Evolutionary conservation across 2,329 filamentous ascomycete species (phyloP), one percentile per base, ranked within the genome.

Genomic region (Diaporthe australafricana): DNA sequence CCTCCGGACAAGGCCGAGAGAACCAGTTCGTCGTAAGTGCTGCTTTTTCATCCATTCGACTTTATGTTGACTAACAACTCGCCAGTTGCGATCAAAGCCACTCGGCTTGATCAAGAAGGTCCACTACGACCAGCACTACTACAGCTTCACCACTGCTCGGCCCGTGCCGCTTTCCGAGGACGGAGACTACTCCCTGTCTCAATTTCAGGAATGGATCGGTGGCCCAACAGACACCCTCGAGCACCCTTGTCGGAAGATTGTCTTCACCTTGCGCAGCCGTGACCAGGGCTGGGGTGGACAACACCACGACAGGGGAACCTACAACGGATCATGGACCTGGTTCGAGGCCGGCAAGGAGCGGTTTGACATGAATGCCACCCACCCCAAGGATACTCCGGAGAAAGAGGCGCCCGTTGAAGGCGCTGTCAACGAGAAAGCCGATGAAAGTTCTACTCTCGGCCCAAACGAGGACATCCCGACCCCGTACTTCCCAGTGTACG

Each of bases 331-430:
- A 0, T 90, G 81, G 80, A 90, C 90, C 0, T 92, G 90, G 90
- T 91, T 91, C 72, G 90, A 91, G 70, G 88, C 85, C 20, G 90
- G 90, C 0, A 77, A 90, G 20, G 90, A 92, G 78, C 84, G 84
- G 4, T 87, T 89, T 60, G 86, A 87, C 55, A 81, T 27, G 66
- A 73, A 62, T 9, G 66, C 72, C 14, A 25, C 9, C 1, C 72
- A 40, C 16, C 70, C 70, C 25, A 47, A 48, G 32, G 50, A 45
- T 4, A 63, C 55, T 6, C 20, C 27, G 20, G 69, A 73, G 20
- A 69, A 42, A 30, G 57, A 62, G 20, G 42, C 69, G 16, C 40
- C 38, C 16, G 17, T 16, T 1, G 48, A 52, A 5, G 32, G 32
- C n/a, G 20, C 62, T 22, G 11, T 40, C 27, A 20, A 60, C 7